Conservation (phyloP, 2,329 filamentous ascomycete genomes). For the Colletotrichum zoysiae region DNA sequence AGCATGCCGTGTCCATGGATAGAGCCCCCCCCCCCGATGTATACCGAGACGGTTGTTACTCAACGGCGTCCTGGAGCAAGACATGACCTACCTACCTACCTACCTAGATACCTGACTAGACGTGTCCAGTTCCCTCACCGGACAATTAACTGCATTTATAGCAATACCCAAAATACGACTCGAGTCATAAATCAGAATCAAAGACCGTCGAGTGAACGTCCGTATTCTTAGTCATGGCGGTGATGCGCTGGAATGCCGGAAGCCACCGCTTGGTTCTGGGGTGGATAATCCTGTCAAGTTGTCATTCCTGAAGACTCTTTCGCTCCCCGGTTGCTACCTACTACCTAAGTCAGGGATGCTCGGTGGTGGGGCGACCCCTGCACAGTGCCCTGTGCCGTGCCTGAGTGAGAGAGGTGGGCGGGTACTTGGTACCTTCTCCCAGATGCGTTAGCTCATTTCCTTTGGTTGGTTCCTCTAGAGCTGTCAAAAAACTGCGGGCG, state of each 20-base stretch:
- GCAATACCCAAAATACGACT: background rate
- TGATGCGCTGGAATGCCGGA: background rate
- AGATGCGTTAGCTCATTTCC: background rate
- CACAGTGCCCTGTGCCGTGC: background rate
- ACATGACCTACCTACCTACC: background rate
- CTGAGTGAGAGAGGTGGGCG: background rate
- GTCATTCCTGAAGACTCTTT: background rate
- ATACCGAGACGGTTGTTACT: background rate
- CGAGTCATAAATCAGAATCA: background rate
- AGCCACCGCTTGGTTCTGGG: background rate
- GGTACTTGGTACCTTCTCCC: background rate
- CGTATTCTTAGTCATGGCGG: background rate
- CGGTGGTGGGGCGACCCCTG: constrained; percentile 1
- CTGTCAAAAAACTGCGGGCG: constrained; percentile 2
- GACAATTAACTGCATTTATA: background rate
- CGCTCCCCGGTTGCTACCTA: constrained; percentile 1
- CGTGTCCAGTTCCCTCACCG: background rate
- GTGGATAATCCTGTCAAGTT: background rate
- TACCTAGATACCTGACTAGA: background rate
- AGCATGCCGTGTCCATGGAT: background rate
- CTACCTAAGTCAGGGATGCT: background rate
- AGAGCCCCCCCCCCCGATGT: background rate
- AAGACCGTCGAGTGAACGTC: background rate
- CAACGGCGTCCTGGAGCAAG: constrained; percentile 5
- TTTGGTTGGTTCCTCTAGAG: background rate